A percentile compares a stretch with the other conserved stretches of the same genome.
Evolutionary conservation across 2,329 filamentous ascomycete species (phyloP).

Genomic region (Aspergillus quadrilineatus): DNA sequence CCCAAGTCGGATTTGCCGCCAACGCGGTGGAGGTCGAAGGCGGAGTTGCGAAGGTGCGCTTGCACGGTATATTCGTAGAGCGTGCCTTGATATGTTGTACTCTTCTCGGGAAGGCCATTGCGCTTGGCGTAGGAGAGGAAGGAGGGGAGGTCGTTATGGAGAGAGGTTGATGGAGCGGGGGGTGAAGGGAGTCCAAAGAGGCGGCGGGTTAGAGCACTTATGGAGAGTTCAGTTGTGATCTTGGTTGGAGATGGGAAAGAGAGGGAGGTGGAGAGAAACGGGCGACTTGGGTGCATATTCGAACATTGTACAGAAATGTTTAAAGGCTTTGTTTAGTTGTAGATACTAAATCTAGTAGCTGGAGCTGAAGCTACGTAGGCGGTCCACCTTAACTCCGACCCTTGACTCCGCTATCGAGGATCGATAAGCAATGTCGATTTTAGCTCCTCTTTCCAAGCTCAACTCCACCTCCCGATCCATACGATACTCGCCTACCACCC

Average conservation of each 20-base stretch:
- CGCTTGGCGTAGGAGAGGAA: slow-evolving; percentile 44
- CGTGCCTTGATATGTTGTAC: slow-evolving; percentile 46
- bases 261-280: slow-evolving; percentile 14
- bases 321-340: background rate
- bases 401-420: background rate
- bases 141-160: slow-evolving; percentile 38
- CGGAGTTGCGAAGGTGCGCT: slow-evolving; percentile 38
- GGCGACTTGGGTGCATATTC: slow-evolving; percentile 1
- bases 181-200: slow-evolving; percentile 38
- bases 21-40: slow-evolving; percentile 43
- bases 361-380: background rate
- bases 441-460: background rate
- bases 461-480: background rate
- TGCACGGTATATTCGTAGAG: slow-evolving; percentile 49
- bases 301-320: background rate
- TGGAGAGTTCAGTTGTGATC: background rate
- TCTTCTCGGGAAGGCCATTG: slow-evolving; percentile 35
- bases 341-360: background rate
- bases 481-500: background rate
- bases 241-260: background rate
- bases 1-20: slow-evolving; percentile 48
- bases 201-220: slow-evolving; percentile 33
- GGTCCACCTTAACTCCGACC: background rate
- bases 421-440: background rate
- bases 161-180: slow-evolving; percentile 34